Evolutionary conservation across 495 filamentous ascomycete genomes (phyloP), one percentile per base, ranked within the genome.

Genomic region (Annulohypoxylon nitens): DNA sequence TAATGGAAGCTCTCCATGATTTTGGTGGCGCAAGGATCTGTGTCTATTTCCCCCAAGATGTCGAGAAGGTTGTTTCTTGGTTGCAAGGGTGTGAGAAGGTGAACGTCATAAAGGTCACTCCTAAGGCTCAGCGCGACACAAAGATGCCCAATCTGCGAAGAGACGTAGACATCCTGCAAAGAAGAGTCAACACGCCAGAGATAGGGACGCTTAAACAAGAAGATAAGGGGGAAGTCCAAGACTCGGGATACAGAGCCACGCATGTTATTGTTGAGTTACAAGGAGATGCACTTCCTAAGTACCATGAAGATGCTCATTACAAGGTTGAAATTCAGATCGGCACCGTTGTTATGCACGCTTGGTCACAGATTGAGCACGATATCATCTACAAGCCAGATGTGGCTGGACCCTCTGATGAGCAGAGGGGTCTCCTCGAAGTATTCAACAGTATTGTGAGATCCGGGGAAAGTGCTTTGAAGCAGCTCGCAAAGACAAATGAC

Each of bases 341-440:
- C 3, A 61, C 57, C n/a, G 23, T 61, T 5, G 18, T 43, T 2
- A 61, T 61, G 57, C 57, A 61, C 30, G 36, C 37, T 26, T 61
- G 57, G 57, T 61, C 57, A 2, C 57, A 61, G 57, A 30, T 45
- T 26, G 57, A 61, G n/a, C 57, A 61, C 10, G 57, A 45, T 3
- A 61, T 61, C 14, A 45, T 61, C 20, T 61, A 45, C 23, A 45
- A 61, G 14, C 57, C 37, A 10, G 9, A 11, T 45, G 9, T 9
- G 3, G 26, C 20, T 9, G 9, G 45, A 23, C 37, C 57, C 26
- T 61, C 57, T 12, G 57, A 61, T n/a, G 37, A 43, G 2, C 36
- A 43, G 14, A 61, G 23, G 7, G 37, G n/a, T 11, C 14, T 61
- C 5, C 30, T 61, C 9, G 39, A 61, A 3, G 20, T 45, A 8